Percentiles rank a stretch among this genome's conserved stretches.
phyloP scores from a whole-genome alignment of 805 yeast genomes.

The Spathaspora passalidarum region DNA sequence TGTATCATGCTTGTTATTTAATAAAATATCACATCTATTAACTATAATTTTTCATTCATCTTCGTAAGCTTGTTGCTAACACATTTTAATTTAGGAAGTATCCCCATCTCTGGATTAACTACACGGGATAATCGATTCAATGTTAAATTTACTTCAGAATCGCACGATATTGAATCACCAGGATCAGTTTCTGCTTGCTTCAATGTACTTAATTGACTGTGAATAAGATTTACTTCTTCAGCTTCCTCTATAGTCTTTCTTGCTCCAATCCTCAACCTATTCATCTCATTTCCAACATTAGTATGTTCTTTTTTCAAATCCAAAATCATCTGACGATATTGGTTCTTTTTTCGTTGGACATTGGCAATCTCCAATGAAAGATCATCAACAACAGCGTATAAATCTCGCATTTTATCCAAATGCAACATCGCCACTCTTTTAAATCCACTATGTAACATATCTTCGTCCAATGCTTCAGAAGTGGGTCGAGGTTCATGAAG shows the following conservation, averaged over 20 bases:
- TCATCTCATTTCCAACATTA: constrained; percentile 29
- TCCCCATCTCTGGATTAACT: constrained; percentile 24
- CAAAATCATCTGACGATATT: constrained; percentile 24
- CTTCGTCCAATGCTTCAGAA: constrained; percentile 17
- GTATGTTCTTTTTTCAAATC: constrained; percentile 29
- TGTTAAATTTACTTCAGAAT: constrained; percentile 8
- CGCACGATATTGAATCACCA: background rate
- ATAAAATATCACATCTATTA: background rate
- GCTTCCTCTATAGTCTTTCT: constrained; percentile 14
- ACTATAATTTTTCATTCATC: constrained; percentile 15
- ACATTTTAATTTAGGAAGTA: constrained; percentile 16
- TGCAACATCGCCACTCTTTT: constrained; percentile 26
- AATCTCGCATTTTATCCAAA: constrained; percentile 28
- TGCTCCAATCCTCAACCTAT: constrained; percentile 21
- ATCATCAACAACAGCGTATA: constrained; percentile 32
- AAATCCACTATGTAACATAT: constrained; percentile 27
- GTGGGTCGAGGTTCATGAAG: constrained; percentile 21
- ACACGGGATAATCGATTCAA: constrained; percentile 15
- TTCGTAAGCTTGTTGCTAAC: constrained; percentile 22
- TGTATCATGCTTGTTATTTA: background rate
- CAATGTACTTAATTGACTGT: constrained; percentile 8
- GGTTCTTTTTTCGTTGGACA: constrained; percentile 31
- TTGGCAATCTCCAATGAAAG: constrained; percentile 24
- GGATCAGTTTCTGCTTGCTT: background rate
- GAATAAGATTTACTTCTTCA: constrained; percentile 13